Evolutionary conservation across 768 basidiomycete genomes (phyloP).

Genomic region (Crassisporium funariophilum): DNA sequence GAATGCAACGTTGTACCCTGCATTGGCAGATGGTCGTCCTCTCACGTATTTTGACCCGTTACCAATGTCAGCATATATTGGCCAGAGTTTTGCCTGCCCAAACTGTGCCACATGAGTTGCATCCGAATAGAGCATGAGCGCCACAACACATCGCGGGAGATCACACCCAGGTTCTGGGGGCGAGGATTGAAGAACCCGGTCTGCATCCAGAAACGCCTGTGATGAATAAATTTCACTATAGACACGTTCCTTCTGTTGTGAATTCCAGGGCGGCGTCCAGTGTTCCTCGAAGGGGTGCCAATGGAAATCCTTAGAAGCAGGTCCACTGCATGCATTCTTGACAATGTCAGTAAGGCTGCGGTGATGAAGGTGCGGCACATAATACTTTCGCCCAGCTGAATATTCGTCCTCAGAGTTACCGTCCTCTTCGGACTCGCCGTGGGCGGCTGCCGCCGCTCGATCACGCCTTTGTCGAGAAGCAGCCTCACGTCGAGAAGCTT

Average conservation of each 20-base stretch:
- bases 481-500: slow-evolving; percentile 9
- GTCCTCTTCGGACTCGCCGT: slow-evolving; percentile 12
- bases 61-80: background rate
- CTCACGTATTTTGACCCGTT: slow-evolving; percentile 3
- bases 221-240: slow-evolving; percentile 25
- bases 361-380: slow-evolving; percentile 20
- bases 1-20: no score
- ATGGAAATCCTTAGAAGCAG: slow-evolving; percentile 23
- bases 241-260: slow-evolving; percentile 14
- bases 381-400: slow-evolving; percentile 11
- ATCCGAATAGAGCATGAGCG: slow-evolving; percentile 9
- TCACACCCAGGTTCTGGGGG: slow-evolving; percentile 19
- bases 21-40: no score
- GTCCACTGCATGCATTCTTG: slow-evolving; percentile 16
- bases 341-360: slow-evolving; percentile 21
- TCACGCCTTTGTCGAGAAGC: slow-evolving; percentile 9
- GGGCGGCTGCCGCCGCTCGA: slow-evolving; percentile 6
- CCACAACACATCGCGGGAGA: slow-evolving; percentile 16
- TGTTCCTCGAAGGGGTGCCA: slow-evolving; percentile 27
- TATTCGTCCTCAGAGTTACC: slow-evolving; percentile 8
- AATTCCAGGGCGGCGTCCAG: slow-evolving; percentile 22
- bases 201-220: slow-evolving; percentile 21
- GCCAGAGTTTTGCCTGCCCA: slow-evolving; percentile 9
- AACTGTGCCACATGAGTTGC: slow-evolving; percentile 7
- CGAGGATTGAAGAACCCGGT: slow-evolving; percentile 20